Percentiles rank a stretch among this genome's conserved stretches.
These are phyloP conservation scores for Alternaria sp. DNA, from an alignment of 2,329 filamentous ascomycete species.

Conservation along the genomic window DNA sequence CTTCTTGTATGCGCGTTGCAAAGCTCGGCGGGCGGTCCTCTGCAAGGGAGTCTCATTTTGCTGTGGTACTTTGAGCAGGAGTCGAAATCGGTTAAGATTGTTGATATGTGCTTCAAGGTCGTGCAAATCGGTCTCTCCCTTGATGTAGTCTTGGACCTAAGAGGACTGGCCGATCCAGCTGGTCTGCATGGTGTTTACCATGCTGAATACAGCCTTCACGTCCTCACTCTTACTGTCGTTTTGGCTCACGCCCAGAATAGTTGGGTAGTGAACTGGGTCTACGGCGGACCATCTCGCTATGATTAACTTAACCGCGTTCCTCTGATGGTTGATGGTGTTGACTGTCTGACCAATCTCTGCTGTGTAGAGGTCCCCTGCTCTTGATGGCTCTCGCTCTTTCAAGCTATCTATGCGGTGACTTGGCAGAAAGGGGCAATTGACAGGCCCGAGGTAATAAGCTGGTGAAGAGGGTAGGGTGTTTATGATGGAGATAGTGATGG, in stretches of 20 bases:
- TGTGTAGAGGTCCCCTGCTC: not conserved
- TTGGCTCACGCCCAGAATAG: not conserved
- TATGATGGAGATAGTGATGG: not conserved
- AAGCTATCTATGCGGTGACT: not conserved
- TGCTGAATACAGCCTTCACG: not conserved
- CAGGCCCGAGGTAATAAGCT: not conserved
- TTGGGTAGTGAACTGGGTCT: not conserved
- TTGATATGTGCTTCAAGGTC: not conserved
- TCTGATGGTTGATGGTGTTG: not conserved
- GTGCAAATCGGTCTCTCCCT: not conserved
- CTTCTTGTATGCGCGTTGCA: not conserved
- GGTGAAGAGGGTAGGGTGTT: rapidly evolving
- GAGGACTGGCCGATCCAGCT: not conserved
- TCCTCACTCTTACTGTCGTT: not conserved
- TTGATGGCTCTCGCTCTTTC: not conserved
- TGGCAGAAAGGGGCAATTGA: not conserved
- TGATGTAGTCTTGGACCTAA: not conserved
- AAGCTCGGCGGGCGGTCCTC: not conserved
- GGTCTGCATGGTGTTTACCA: not conserved
- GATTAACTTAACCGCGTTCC: not conserved
- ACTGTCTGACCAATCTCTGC: not conserved
- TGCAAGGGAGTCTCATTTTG: not conserved
- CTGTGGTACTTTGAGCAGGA: not conserved
- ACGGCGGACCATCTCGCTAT: not conserved
- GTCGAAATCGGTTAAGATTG: not conserved